These are phyloP conservation scores for Zasmidium citrigriseum DNA, from an alignment of 2,329 filamentous ascomycete genomes.

Conservation along the genomic window DNA sequence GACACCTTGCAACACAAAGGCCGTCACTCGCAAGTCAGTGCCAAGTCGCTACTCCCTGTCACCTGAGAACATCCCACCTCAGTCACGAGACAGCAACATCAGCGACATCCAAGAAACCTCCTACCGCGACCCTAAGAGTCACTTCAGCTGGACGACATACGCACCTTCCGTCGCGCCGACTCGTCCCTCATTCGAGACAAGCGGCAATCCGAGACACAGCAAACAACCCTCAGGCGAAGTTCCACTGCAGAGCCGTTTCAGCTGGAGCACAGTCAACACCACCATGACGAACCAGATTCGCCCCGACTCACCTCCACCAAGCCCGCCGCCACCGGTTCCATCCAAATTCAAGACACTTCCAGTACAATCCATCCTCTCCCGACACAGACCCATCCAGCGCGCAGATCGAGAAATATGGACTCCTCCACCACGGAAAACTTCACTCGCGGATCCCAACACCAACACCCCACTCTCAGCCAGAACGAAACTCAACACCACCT, in stretches of 20 bases:
- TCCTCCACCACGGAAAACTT: conserved; percentile 25
- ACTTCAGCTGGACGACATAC: conserved; percentile 38
- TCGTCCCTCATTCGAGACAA: conserved; percentile 18
- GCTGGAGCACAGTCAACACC: conserved; percentile 45
- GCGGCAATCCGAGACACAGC: conserved; percentile 7
- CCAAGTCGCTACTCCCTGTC: conserved; percentile 16
- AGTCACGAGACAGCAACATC: conserved; percentile 14
- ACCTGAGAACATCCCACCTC: conserved; percentile 26
- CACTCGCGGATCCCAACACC: conserved; percentile 3
- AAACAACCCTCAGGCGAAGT: background rate
- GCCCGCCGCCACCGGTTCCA: conserved; percentile 41
- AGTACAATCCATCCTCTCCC: conserved; percentile 36
- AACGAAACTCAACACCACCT: conserved; percentile 15
- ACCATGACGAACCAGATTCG: conserved; percentile 39
- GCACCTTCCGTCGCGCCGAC: conserved; percentile 27
- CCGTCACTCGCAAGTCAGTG: conserved; percentile 32
- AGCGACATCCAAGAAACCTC: conserved; percentile 10
- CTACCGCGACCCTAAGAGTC: conserved; percentile 24
- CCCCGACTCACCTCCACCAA: conserved; percentile 43
- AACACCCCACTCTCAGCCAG: conserved; percentile 9
- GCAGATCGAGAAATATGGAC: conserved; percentile 30
- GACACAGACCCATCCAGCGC: conserved; percentile 32
- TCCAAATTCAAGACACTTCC: conserved; percentile 26
- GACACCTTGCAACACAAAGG: conserved; percentile 8
- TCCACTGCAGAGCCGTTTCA: conserved; percentile 38